Evolutionary conservation across 2,329 filamentous ascomycete genomes (phyloP).

Genomic region (Dothideomycetidae sp.): DNA sequence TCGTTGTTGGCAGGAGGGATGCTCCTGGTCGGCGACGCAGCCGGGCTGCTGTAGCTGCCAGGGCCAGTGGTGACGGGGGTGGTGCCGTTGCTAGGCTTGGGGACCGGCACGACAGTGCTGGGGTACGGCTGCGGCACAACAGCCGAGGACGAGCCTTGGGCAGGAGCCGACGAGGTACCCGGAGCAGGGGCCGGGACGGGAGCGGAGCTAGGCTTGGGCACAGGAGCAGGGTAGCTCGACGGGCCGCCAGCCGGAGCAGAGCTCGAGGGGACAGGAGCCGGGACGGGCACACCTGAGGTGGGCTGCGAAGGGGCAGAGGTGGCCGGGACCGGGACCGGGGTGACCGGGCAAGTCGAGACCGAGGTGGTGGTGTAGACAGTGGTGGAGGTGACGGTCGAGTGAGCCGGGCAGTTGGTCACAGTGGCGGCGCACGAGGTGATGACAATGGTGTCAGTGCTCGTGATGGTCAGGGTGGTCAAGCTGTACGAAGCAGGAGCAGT

Average conservation of each 20-base stretch:
- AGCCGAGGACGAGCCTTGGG: not conserved
- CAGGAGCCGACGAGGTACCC: too few relatives aligned
- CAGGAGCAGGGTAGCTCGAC: too few relatives aligned
- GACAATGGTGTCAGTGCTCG: slow-evolving; percentile 20
- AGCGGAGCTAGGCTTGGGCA: too few relatives aligned
- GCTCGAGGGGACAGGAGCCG: not conserved
- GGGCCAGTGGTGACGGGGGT: not conserved
- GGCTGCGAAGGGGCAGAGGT: not conserved
- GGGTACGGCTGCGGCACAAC: not conserved
- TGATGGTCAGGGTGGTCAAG: slow-evolving; percentile 8
- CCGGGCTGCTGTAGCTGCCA: slow-evolving; percentile 13
- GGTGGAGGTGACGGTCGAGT: slow-evolving; percentile 13
- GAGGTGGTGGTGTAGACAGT: slow-evolving; percentile 13
- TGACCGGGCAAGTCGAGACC: not conserved
- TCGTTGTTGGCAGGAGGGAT: slow-evolving; percentile 13
- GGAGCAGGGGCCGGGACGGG: not conserved
- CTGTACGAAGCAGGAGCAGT: slow-evolving; percentile 5
- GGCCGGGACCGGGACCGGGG: slow-evolving; percentile 3
- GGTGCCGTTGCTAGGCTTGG: not conserved
- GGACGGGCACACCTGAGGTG: too few relatives aligned
- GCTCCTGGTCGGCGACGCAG: slow-evolving; percentile 11
- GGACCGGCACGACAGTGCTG: not conserved
- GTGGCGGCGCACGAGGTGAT: slow-evolving; percentile 16
- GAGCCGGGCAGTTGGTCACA: slow-evolving; percentile 16
- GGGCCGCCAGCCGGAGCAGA: too few relatives aligned